A percentile compares a stretch with the other conserved stretches of the same genome.
These are phyloP conservation scores for Herpetospermum pedunculosum DNA, from an alignment of 306 rosid species.

Conservation along the genomic window DNA sequence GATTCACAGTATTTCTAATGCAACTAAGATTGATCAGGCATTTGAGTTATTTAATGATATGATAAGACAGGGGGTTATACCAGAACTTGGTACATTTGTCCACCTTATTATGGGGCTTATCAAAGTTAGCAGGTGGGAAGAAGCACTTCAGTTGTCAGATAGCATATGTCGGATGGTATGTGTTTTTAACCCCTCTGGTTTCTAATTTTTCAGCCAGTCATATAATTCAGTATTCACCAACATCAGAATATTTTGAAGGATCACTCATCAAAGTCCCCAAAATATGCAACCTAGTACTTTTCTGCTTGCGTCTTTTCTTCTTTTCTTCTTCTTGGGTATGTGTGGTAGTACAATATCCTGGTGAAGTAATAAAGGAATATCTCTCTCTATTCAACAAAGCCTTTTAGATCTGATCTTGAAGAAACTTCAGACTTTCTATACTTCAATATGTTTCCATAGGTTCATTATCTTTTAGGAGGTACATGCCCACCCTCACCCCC, in stretches of 20 bases:
- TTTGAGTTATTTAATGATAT: constrained; percentile 48
- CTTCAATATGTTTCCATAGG: background rate
- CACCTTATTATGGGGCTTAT: constrained; percentile 63
- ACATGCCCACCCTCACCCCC: background rate
- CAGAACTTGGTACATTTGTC: constrained; percentile 56
- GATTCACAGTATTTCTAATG: constrained; percentile 50
- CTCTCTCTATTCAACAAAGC: background rate
- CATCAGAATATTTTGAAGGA: background rate
- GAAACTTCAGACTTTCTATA: background rate
- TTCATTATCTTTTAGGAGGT: background rate
- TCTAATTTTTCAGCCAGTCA: background rate
- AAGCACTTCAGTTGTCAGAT: constrained; percentile 61
- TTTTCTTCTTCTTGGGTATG: background rate
- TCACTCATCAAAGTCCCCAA: background rate
- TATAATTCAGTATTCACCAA: background rate
- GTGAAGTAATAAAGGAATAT: background rate
- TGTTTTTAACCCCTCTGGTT: constrained; percentile 17
- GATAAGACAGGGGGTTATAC: constrained; percentile 43
- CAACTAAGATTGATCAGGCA: constrained; percentile 57
- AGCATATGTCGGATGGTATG: constrained; percentile 78
- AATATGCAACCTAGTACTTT: background rate
- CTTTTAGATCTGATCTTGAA: background rate
- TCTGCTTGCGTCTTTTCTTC: background rate
- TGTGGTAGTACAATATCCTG: background rate
- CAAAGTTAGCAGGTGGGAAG: constrained; percentile 55